phyloP scores from a whole-genome alignment of 2,329 filamentous ascomycete species.

The Mollisiaceae sp. region DNA sequence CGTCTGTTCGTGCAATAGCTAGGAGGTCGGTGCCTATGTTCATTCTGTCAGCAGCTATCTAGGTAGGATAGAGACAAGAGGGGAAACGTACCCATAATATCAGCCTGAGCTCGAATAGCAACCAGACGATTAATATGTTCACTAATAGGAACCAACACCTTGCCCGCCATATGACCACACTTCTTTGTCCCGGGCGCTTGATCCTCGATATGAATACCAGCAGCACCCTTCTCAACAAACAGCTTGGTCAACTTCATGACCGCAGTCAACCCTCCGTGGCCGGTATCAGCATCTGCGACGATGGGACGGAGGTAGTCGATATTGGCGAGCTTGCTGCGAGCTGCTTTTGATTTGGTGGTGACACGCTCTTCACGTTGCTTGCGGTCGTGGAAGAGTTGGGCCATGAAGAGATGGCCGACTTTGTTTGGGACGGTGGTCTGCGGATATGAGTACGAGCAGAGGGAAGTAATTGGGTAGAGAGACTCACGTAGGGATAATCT shows the following conservation, averaged over 20 bases:
- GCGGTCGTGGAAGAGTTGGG: slow-evolving; percentile 98
- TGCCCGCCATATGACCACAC: slow-evolving; percentile 99
- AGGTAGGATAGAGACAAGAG: neutral
- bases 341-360: slow-evolving; percentile 67
- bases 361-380: slow-evolving; percentile 97
- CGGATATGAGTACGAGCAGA: neutral
- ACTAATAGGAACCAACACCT: slow-evolving; percentile 93
- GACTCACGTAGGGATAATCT: slow-evolving; percentile 87
- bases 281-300: slow-evolving; percentile 95
- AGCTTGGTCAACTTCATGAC: slow-evolving; percentile 99
- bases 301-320: slow-evolving; percentile 95
- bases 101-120: slow-evolving; percentile 94
- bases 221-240: slow-evolving; percentile 94
- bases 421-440: slow-evolving; percentile 98
- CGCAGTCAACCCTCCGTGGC: slow-evolving; percentile 95
- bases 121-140: slow-evolving; percentile 99
- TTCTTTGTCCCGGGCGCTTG: slow-evolving; percentile 99
- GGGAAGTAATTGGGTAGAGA: neutral
- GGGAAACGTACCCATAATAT: slow-evolving; percentile 81
- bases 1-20: slow-evolving; percentile 92
- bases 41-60: neutral
- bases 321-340: slow-evolving; percentile 76
- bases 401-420: slow-evolving; percentile 96
- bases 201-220: slow-evolving; percentile 98
- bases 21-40: slow-evolving; percentile 76